Base-by-base conservation (phyloP, 2,329 filamentous ascomycete genomes). In the Pezicula radicicola region DNA sequence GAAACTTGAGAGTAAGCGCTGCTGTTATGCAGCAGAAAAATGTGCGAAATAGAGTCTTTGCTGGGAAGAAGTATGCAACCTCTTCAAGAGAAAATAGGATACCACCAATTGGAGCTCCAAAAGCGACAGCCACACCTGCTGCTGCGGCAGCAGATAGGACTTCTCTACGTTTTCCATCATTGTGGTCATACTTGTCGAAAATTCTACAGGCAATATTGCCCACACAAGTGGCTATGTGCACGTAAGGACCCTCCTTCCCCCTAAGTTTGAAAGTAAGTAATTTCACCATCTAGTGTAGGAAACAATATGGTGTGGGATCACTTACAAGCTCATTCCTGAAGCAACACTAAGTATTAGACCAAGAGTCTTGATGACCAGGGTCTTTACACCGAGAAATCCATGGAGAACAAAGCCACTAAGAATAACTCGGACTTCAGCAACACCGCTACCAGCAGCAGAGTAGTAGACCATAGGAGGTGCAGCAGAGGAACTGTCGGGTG, bases 21-120 rank as follows among this genome's bases (percentile, higher is more conserved):
- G 94, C 92, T 30, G 88, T 87, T 62, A 97, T 97, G 70, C 93
- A 97, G 75, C 93, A 97, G 72, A 97, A 97, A 70, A 99, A 99
- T 0, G 94, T 97, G 49, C 94, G 80, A 74, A 99, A 99, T 8
- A 99, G 80, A 0, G 93, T 97, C 73, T 99, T 97, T 6, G 93
- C 91, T 0, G 94, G 93, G 68, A 97, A 97, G 70, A 97, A 97
- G 70, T 97, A 97, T 60, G 89, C 84, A 56, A 97, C 92, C 77
- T 97, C 94, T 70, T 99, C 94, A 28, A 97, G 72, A 33, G 91
- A 91, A 70, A 97, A 97, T 3, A 97, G 77, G 1, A 97, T 91
- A 48, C 93, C 93, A 8, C 91, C 91, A 40, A 89, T 84, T 1
- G 93, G 93, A 1, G 93, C 91, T 36, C 93, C 93, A 67, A 97